Base-by-base conservation (phyloP, 345 rosid genomes). In the Gossypium thurberi region DNA sequence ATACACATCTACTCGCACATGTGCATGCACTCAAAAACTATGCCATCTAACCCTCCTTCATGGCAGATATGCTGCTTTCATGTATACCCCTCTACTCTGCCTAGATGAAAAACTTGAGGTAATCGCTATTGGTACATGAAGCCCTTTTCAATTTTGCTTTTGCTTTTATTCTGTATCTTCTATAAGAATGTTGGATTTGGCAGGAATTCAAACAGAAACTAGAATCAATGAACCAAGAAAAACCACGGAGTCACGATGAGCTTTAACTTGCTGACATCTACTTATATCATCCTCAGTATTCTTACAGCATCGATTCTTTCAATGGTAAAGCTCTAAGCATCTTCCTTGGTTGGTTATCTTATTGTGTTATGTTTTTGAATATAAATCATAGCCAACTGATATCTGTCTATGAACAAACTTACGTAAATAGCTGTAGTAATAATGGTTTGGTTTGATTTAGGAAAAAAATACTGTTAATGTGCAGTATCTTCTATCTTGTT, bases 81-180 rank as follows among this genome's bases (percentile, higher is more conserved):
- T 83, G 37, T 78, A 74, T 44, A 78, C 81, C 18, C 86, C 86
- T 13, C 79, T 75, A 13, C 47, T 83, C 10, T 83, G 86, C 72
- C 20, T 76, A 68, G 86, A 74, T 61, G 80, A 63, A 59, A 81
- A 76, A 74, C 77, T 83, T 5, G 72, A 78, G 84, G 86, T 81
- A 78, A 56, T 28, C 18, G 18, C 50, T 18, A 15, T 23, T 25
- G 53, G 10, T 23, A n/a, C 26, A 69, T 55, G 53, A 33, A 48
- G 57, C 46, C 21, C 63, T 53, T 7, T 2, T 25, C 21, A 0
- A 8, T 28, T 44, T 48, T 25, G 17, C 0, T n/a, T 43, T 44
- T 48, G 25, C 10, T 28, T 20, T 52, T 61, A 64, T 48, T 57
- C 62, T 28, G n/a, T 11, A 44, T 6, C 58, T 60, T 66, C 72